These are phyloP conservation scores for Elaphomyces granulatus DNA, from an alignment of 495 filamentous ascomycete genomes.

Conservation along the genomic window DNA sequence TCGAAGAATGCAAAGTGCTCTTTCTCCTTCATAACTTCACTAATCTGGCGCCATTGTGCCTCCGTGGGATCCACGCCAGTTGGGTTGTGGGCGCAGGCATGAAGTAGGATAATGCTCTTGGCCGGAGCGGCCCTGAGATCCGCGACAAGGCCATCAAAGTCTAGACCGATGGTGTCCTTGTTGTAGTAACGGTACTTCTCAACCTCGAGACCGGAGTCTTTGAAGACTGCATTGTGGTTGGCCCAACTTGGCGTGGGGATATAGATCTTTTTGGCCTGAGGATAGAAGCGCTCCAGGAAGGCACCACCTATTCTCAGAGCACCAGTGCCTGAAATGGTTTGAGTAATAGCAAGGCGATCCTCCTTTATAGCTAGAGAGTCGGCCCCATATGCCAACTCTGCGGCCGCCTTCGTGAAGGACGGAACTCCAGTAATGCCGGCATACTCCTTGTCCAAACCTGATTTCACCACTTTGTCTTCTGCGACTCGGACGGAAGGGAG, in stretches of 20 bases:
- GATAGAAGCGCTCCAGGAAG: conserved; percentile 84
- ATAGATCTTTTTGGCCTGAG: conserved; percentile 83
- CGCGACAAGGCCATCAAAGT: conserved; percentile 84
- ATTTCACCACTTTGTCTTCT: conserved; percentile 70
- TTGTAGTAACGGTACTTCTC: conserved; percentile 97
- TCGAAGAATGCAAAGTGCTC: conserved; percentile 96
- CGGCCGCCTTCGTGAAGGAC: conserved; percentile 82
- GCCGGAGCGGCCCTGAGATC: conserved; percentile 84
- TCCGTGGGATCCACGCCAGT: conserved; percentile 91
- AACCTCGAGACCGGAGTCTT: conserved; percentile 77
- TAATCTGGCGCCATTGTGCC: conserved; percentile 88
- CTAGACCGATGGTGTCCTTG: conserved; percentile 94
- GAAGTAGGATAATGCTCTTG: conserved; percentile 78
- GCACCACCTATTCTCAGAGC: conserved; percentile 88
- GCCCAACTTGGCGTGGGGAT: conserved; percentile 95
- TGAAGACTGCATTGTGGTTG: conserved; percentile 95
- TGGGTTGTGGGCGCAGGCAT: conserved; percentile 97
- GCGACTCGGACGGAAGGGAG: conserved; percentile 83
- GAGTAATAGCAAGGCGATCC: conserved; percentile 78
- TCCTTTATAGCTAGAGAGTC: conserved; percentile 60
- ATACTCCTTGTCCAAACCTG: conserved; percentile 86
- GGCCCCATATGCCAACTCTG: conserved; percentile 75
- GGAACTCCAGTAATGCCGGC: conserved; percentile 93
- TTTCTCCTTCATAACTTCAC: conserved; percentile 74
- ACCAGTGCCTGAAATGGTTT: conserved; percentile 96